Percentiles rank a stretch among this genome's conserved stretches.
phyloP scores from a whole-genome alignment of 495 filamentous ascomycete genomes.

The Neurospora africana region DNA sequence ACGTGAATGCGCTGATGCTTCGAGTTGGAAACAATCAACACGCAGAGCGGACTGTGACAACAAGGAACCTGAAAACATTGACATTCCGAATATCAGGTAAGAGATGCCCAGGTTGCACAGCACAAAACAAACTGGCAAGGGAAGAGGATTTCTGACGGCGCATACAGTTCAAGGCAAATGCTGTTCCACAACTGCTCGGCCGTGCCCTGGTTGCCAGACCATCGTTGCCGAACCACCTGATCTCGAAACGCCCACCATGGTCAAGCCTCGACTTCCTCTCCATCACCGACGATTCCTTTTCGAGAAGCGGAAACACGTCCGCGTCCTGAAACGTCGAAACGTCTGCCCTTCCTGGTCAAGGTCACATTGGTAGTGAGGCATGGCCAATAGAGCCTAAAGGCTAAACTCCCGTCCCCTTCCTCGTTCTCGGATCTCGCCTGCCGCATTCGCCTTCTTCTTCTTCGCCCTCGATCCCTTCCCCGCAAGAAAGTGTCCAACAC shows the following conservation, averaged over 20 bases:
- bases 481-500: neutral
- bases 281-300: slow-evolving; percentile 7
- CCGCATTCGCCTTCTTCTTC: neutral
- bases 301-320: slow-evolving; percentile 11
- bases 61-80: neutral
- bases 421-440: slow-evolving; percentile 4
- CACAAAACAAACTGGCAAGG: neutral
- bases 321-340: slow-evolving; percentile 7
- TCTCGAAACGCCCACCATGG: neutral
- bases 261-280: neutral
- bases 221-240: neutral
- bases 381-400: slow-evolving; percentile 14
- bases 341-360: neutral
- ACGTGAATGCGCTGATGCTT: neutral
- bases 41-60: neutral
- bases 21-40: neutral
- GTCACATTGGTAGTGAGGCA: slow-evolving; percentile 2
- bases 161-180: neutral
- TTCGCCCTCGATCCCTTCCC: slow-evolving; percentile 1
- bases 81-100: neutral
- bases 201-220: neutral
- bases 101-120: neutral
- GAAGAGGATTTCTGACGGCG: neutral
- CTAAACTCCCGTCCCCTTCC: slow-evolving; percentile 5
- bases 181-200: neutral